A percentile compares a stretch with the other conserved stretches of the same genome.
Conservation (phyloP, 345 rosid genomes). For the Acer saccharum region DNA sequence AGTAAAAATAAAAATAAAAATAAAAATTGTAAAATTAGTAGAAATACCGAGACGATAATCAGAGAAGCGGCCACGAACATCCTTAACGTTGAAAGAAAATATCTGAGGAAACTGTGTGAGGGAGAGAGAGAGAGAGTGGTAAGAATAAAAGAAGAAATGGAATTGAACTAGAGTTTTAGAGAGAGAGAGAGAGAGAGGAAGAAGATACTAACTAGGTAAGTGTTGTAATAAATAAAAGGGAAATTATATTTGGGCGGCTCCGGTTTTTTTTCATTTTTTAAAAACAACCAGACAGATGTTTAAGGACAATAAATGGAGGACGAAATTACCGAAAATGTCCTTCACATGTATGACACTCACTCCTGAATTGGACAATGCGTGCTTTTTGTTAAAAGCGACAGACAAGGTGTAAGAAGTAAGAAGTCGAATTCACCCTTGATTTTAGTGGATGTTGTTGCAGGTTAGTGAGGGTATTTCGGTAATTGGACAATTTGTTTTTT, state of each 20-base stretch:
- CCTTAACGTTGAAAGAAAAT: not conserved
- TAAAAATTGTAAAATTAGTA: not conserved
- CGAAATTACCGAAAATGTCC: slow-evolving; percentile 13
- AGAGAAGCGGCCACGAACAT: slow-evolving; percentile 36
- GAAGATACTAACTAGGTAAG: not conserved
- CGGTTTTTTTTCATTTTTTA: not conserved
- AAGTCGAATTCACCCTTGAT: not conserved
- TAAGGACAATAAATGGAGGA: not conserved
- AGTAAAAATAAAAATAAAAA: not conserved
- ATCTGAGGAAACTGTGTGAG: not conserved
- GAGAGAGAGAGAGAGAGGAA: not conserved
- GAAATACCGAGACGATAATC: slow-evolving; percentile 25
- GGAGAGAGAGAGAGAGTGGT: not conserved
- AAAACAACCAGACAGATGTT: not conserved
- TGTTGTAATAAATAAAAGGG: not conserved
- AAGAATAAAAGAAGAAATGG: not conserved
- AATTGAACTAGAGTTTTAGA: not conserved
- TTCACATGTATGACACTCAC: not conserved
- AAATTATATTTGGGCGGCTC: slow-evolving; percentile 22
- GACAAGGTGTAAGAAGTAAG: not conserved
- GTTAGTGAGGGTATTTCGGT: not conserved
- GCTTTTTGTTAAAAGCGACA: slow-evolving; percentile 11
- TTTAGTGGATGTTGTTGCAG: not conserved
- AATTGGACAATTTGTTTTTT: not conserved
- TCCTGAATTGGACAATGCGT: slow-evolving; percentile 4